phyloP scores from a whole-genome alignment of 331 rosid genomes.

The Quercus tomentella region DNA sequence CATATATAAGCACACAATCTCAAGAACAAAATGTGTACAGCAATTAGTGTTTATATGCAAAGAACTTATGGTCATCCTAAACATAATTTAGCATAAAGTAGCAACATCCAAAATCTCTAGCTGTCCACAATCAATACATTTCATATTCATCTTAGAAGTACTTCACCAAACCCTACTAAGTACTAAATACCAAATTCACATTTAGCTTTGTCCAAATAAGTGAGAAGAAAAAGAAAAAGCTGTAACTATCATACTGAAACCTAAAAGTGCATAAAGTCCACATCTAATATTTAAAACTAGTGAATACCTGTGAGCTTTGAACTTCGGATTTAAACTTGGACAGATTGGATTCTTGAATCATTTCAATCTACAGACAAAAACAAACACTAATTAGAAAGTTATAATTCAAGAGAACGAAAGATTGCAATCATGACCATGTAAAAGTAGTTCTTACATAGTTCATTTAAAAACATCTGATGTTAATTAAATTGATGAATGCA shows the following conservation, averaged over 20 bases:
- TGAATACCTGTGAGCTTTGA: slow-evolving; percentile 86
- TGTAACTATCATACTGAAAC: neutral
- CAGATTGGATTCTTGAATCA: slow-evolving; percentile 77
- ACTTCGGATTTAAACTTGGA: slow-evolving; percentile 95
- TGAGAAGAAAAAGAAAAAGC: neutral
- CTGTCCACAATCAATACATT: neutral
- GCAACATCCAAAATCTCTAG: neutral
- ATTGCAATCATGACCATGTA: neutral
- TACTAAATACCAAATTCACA: neutral
- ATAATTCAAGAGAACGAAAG: neutral
- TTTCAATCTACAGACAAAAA: slow-evolving; percentile 43
- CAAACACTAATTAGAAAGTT: neutral
- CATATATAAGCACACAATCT: neutral
- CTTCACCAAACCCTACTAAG: neutral
- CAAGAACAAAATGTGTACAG: neutral
- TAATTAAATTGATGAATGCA: neutral
- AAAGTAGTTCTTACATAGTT: neutral
- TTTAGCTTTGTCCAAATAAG: neutral
- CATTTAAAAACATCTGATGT: neutral
- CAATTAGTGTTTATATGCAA: neutral
- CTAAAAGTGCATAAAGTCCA: neutral
- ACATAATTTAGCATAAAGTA: neutral
- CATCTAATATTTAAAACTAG: neutral
- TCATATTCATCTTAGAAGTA: neutral
- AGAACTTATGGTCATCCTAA: neutral